phyloP scores from a whole-genome alignment of 2,329 filamentous ascomycete genomes.

The Sporothrix phasma region DNA sequence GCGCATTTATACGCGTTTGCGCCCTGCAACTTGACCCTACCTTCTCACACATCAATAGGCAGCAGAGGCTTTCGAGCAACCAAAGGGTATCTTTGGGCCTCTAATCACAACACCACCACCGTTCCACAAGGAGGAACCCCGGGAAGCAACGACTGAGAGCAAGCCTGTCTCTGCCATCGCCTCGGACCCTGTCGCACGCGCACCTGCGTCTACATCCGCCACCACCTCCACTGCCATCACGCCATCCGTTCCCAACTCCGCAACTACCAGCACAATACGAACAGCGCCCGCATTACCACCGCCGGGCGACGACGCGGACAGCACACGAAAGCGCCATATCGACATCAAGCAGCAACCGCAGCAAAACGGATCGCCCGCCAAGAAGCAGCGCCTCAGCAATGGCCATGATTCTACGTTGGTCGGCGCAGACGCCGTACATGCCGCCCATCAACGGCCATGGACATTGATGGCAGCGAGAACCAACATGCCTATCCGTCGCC shows the following conservation, averaged over 20 bases:
- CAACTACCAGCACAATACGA: constrained; percentile 10
- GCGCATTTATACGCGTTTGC: not conserved
- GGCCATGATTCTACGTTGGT: constrained; percentile 44
- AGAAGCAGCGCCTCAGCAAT: constrained; percentile 52
- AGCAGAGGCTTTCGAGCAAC: constrained; percentile 35
- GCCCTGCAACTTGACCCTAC: not conserved
- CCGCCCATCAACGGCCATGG: constrained; percentile 42
- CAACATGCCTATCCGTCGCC: constrained; percentile 58
- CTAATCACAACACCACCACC: constrained; percentile 35
- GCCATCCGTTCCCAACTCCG: not conserved
- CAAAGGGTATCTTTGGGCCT: constrained; percentile 49
- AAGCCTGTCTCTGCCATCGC: not conserved
- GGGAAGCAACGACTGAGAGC: constrained; percentile 20
- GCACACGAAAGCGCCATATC: constrained; percentile 41
- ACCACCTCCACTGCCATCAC: not conserved
- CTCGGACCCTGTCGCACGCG: not conserved
- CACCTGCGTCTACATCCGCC: not conserved
- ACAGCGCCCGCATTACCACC: constrained; percentile 20
- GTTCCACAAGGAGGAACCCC: constrained; percentile 29
- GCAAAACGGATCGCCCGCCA: constrained; percentile 47
- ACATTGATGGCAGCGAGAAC: constrained; percentile 42
- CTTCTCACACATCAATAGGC: constrained; percentile 33
- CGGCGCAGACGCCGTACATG: constrained; percentile 33
- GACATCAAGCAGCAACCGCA: constrained; percentile 36
- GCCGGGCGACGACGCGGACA: constrained; percentile 31